Conservation (phyloP, 2,329 filamentous ascomycete genomes). For the Grosmannia serpens region DNA sequence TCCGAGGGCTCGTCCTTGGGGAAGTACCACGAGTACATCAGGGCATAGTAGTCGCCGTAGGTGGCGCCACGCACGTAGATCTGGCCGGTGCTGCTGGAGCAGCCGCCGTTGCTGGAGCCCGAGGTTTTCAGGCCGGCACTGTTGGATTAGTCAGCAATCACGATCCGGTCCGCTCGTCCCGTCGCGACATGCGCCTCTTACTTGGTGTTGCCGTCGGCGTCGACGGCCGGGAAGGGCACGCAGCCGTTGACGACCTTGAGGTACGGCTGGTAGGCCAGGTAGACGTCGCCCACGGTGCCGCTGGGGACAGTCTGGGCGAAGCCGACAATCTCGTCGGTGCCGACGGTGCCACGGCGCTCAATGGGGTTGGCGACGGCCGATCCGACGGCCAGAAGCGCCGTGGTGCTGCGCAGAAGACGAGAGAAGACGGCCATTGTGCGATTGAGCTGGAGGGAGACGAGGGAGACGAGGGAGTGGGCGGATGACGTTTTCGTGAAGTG, state of each 20-base stretch:
- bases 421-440: constrained; percentile 3
- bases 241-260: constrained; percentile 47
- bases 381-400: background rate
- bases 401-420: constrained; percentile 3
- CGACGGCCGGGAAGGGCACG: constrained; percentile 51
- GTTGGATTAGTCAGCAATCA: no score
- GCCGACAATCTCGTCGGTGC: constrained; percentile 30
- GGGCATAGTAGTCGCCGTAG: constrained; percentile 19
- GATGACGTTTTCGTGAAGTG: no score
- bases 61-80: constrained; percentile 23
- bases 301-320: constrained; percentile 41
- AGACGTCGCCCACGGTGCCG: constrained; percentile 31
- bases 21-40: constrained; percentile 31
- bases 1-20: constrained; percentile 30
- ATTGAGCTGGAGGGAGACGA: background rate
- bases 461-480: background rate
- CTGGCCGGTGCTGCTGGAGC: constrained; percentile 23
- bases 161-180: no score
- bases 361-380: constrained; percentile 5
- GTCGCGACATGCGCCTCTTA: constrained; percentile 17
- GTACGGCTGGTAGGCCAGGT: constrained; percentile 44
- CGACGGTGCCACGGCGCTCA: constrained; percentile 16
- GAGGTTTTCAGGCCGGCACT: constrained; percentile 24
- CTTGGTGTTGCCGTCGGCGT: constrained; percentile 44
- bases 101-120: constrained; percentile 20